Conservation (phyloP, 2,329 filamentous ascomycete species). For the Teratosphaeria gauchensis region DNA sequence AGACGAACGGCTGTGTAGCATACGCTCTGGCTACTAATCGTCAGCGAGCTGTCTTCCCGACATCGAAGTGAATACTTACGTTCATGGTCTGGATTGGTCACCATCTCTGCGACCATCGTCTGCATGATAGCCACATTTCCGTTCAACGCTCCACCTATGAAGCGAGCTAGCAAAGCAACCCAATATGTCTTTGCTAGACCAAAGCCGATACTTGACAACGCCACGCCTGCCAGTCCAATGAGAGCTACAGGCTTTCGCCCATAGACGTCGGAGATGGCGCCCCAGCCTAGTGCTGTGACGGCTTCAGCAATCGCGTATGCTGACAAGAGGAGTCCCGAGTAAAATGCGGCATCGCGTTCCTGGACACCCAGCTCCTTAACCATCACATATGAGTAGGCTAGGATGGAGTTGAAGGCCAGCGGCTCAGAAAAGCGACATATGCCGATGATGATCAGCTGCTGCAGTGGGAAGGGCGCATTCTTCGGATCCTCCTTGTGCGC, state of each 20-base stretch:
- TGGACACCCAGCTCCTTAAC: slow-evolving; percentile 54
- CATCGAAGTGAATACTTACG: slow-evolving; percentile 46
- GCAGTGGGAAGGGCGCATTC: not conserved
- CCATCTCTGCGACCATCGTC: slow-evolving; percentile 82
- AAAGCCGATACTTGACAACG: slow-evolving; percentile 70
- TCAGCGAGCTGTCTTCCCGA: not conserved
- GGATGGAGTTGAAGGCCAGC: slow-evolving; percentile 63
- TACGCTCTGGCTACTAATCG: slow-evolving; percentile 60
- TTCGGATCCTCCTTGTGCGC: not conserved
- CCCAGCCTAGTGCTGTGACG: slow-evolving; percentile 76
- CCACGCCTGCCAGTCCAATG: slow-evolving; percentile 67
- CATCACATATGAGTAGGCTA: slow-evolving; percentile 77
- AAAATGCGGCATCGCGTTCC: slow-evolving; percentile 71
- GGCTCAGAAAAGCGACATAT: not conserved
- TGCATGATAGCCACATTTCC: slow-evolving; percentile 67
- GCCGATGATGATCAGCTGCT: not conserved
- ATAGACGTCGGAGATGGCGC: slow-evolving; percentile 65
- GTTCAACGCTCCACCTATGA: slow-evolving; percentile 69
- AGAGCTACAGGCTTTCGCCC: slow-evolving; percentile 77
- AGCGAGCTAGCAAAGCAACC: slow-evolving; percentile 64
- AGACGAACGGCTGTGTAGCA: slow-evolving; percentile 84
- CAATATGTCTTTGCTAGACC: slow-evolving; percentile 74
- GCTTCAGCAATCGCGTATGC: slow-evolving; percentile 74
- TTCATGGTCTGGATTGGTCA: slow-evolving; percentile 73
- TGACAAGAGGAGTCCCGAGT: slow-evolving; percentile 76